Evolutionary conservation across 202 grass and related monocot species (phyloP).

Genomic region (Panicum virgatum): DNA sequence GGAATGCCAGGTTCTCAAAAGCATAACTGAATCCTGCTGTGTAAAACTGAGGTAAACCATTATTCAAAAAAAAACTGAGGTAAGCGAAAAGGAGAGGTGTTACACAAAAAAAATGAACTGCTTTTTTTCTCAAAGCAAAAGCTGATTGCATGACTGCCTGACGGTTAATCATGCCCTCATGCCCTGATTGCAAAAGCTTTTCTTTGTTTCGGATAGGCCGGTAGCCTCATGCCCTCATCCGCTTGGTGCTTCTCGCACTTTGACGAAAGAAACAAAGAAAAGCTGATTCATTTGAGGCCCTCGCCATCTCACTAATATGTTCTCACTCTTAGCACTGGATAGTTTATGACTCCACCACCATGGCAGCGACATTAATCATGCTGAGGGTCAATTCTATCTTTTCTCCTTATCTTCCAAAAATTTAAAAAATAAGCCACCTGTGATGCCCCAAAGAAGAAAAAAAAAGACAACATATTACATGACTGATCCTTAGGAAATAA

Average conservation of each 20-base stretch:
- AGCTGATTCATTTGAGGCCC: not conserved
- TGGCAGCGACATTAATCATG: not conserved
- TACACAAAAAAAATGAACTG: not conserved
- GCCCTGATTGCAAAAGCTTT: too few species aligned
- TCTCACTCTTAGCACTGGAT: not conserved
- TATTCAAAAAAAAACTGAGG: not conserved
- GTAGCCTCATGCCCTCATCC: too few species aligned
- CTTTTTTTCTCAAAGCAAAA: slow-evolving; percentile 15
- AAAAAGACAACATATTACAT: not conserved
- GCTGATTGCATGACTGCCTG: slow-evolving; percentile 13
- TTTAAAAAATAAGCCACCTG: too few species aligned
- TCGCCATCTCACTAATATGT: not conserved
- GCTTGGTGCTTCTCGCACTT: not conserved
- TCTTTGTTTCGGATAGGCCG: too few species aligned
- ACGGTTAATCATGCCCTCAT: too few species aligned
- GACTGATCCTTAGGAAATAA: not conserved
- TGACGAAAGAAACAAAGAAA: too few species aligned
- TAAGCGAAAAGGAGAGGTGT: not conserved
- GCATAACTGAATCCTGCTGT: not conserved
- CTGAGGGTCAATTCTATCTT: too few species aligned
- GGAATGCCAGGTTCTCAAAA: not conserved
- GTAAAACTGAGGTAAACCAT: slow-evolving; percentile 1
- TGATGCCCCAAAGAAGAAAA: not conserved
- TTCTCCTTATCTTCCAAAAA: too few species aligned
- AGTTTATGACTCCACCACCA: not conserved